A percentile compares a stretch with the other conserved stretches of the same genome.
phyloP scores from a whole-genome alignment of 352 stramenopile species.

The Thalassiosira exigua region DNA sequence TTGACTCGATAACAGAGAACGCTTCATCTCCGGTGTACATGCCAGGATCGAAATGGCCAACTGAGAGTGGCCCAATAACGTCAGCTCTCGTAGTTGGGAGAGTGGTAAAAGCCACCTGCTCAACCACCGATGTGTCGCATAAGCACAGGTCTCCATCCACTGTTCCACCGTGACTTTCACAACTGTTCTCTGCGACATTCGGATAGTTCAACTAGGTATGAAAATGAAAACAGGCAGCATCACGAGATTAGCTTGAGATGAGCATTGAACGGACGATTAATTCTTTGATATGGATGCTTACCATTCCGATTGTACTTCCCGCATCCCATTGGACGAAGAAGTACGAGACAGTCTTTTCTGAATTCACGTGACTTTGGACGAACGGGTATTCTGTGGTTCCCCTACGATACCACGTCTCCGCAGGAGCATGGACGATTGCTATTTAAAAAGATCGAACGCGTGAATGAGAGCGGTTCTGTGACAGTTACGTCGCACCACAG shows the following conservation, averaged over 20 bases:
- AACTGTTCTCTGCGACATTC: slow-evolving; percentile 46
- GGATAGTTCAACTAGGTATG: slow-evolving; percentile 42
- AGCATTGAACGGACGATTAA: too few species aligned
- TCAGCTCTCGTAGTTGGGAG: slow-evolving; percentile 29
- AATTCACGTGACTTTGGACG: slow-evolving; percentile 41
- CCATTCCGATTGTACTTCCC: too few species aligned
- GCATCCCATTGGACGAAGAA: slow-evolving; percentile 55
- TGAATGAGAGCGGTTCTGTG: too few species aligned
- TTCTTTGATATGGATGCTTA: neutral
- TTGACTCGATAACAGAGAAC: neutral
- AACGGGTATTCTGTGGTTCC: slow-evolving; percentile 1
- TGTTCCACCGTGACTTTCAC: slow-evolving; percentile 26
- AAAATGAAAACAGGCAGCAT: too few species aligned
- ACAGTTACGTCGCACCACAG: too few species aligned
- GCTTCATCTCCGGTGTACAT: slow-evolving; percentile 42
- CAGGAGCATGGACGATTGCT: slow-evolving; percentile 35
- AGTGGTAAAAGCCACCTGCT: slow-evolving; percentile 39
- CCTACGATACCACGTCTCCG: neutral
- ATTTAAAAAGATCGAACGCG: too few species aligned
- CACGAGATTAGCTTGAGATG: too few species aligned
- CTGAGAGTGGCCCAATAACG: slow-evolving; percentile 37
- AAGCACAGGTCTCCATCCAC: slow-evolving; percentile 38
- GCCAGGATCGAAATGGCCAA: slow-evolving; percentile 49
- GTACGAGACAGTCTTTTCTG: slow-evolving; percentile 31
- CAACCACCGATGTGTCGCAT: slow-evolving; percentile 38